A percentile compares a stretch with the other conserved stretches of the same genome.
Evolutionary conservation across 305 asterid genomes (phyloP).

Genomic region (Fraxinus greggii): DNA sequence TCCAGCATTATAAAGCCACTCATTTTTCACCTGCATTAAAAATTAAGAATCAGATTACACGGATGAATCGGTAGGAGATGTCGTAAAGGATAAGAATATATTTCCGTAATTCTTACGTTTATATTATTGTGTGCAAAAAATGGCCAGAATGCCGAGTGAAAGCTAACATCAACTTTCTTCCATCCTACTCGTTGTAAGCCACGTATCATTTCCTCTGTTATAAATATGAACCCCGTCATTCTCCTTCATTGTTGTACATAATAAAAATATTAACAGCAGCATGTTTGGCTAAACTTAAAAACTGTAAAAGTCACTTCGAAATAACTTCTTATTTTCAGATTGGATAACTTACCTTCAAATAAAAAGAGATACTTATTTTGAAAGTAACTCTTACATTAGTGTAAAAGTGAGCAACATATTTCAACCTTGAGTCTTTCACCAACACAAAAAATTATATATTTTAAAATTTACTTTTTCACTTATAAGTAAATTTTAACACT

Average conservation of each 20-base stretch:
- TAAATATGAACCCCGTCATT: conserved; percentile 3
- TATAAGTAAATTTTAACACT: not conserved
- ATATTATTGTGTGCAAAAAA: conserved; percentile 87
- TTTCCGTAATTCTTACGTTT: conserved; percentile 45
- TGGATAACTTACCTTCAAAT: not conserved
- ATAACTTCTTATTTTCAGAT: not conserved
- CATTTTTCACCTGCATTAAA: conserved; percentile 70
- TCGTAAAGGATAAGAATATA: not conserved
- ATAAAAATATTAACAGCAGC: not conserved
- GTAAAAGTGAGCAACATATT: not conserved
- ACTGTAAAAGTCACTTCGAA: not conserved
- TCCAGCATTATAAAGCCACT: conserved; percentile 75
- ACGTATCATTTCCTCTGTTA: conserved; percentile 75
- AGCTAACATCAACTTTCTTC: conserved; percentile 84
- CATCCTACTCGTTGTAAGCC: conserved; percentile 85
- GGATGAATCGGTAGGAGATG: not conserved
- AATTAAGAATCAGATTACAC: conserved; percentile 1
- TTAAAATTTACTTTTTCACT: not conserved
- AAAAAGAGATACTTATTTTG: not conserved
- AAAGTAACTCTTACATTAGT: not conserved
- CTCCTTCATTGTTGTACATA: not conserved
- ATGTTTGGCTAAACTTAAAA: not conserved
- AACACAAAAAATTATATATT: not conserved
- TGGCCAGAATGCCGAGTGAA: conserved; percentile 73
- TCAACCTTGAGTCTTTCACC: not conserved